phyloP scores from a whole-genome alignment of 805 yeast species.

The Sugiyamaella lignohabitans region DNA sequence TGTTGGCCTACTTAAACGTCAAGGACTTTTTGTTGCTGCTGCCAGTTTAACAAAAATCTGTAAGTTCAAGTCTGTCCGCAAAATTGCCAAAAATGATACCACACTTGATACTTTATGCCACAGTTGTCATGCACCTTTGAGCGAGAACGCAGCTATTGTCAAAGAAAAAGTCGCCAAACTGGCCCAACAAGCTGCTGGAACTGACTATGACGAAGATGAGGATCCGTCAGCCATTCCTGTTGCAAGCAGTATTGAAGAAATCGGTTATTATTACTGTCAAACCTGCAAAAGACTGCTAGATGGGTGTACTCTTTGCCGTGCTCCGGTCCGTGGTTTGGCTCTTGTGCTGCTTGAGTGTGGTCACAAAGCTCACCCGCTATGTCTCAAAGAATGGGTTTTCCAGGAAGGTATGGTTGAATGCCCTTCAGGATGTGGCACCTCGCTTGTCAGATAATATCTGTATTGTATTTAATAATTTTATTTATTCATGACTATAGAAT shows the following conservation, averaged over 20 bases:
- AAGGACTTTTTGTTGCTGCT: conserved; percentile 49
- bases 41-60: conserved; percentile 47
- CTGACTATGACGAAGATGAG: conserved; percentile 31
- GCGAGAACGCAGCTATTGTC: conserved; percentile 27
- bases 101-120: conserved; percentile 44
- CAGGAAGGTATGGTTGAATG: conserved; percentile 55
- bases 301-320: conserved; percentile 72
- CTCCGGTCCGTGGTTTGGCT: conserved; percentile 66
- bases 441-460: conserved; percentile 2
- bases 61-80: conserved; percentile 28
- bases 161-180: conserved; percentile 18
- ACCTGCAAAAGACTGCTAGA: conserved; percentile 54
- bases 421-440: conserved; percentile 63
- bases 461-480: background rate
- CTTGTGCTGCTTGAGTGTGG: conserved; percentile 67
- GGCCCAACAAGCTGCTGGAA: background rate
- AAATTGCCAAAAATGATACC: conserved; percentile 27
- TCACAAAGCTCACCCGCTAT: conserved; percentile 78
- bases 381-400: conserved; percentile 72
- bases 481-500: too few relatives aligned
- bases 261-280: conserved; percentile 82
- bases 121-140: conserved; percentile 29
- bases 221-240: background rate
- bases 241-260: background rate
- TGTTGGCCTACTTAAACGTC: conserved; percentile 46